Evolutionary conservation across 2,329 filamentous ascomycete species (phyloP), one percentile per base, ranked within the genome.

Genomic region (Xylariaceae sp.): DNA sequence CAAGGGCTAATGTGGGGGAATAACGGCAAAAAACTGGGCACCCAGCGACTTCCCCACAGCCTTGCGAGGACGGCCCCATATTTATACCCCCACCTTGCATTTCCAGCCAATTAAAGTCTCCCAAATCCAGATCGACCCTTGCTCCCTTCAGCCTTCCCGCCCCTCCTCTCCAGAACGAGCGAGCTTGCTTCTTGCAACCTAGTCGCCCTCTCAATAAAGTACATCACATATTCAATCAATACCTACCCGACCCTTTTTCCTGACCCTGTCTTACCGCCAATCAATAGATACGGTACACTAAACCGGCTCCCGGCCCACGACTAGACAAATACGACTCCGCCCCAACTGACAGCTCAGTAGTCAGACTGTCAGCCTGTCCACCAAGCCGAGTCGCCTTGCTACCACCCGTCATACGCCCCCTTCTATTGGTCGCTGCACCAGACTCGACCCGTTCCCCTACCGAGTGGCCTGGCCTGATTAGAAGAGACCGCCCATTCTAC

Each of bases 361-460:
- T 30, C 23, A 30, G 23, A 30, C 23, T 30, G 23, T 47, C 55
- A 15, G 47, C 45, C 30, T 18, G 49, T 18, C 37, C 48, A 39
- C 48, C n/a, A 51, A 51, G 52, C 18, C 15, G 13, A 45, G 42
- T 11, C 42, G 51, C 50, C 45, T 49, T 35, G 45, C 17, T 35
- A 49, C 56, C 23, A 30, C 23, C 23, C 30, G 35, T 37, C 23
- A 30, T n/a, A n/a, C 18, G 11, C 23, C 44, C 11, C 48, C 23
- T 50, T 51, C 50, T 52, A 52, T 63, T 60, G 55, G 53, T 51
- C 52, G 30, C 30, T 58, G 23, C 23, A 30, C 9, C 52, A 44
- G 49, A 42, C 55, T 51, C 53, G n/a, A 55, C n/a, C 57, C 53
- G 49, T 57, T 44, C 35, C 17, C 37, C 23, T 9, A 42, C 11